These are phyloP conservation scores for Crithidia bombi DNA, from an alignment of 208 protist species.

Conservation along the genomic window DNA sequence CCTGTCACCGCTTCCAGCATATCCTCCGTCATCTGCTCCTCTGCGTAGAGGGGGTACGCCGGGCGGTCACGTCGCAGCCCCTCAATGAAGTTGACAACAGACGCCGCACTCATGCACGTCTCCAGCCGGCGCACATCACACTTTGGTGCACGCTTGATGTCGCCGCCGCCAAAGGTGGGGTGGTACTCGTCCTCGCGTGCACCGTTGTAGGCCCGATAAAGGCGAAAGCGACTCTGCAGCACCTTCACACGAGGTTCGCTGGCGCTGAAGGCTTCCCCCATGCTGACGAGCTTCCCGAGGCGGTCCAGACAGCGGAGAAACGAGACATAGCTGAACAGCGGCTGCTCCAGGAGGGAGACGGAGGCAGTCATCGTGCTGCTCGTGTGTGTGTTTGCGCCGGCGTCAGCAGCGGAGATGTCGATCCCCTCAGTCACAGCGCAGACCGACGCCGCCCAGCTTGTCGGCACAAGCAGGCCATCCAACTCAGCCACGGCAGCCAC, in stretches of 20 bases:
- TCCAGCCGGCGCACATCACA: constrained; percentile 62
- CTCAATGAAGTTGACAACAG: constrained; percentile 56
- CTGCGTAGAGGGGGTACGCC: constrained; percentile 28
- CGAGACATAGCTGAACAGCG: constrained; percentile 50
- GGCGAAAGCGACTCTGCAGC: constrained; percentile 66
- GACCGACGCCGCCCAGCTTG: neutral
- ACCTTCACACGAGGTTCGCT: constrained; percentile 78
- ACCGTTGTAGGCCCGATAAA: constrained; percentile 80
- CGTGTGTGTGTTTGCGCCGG: neutral
- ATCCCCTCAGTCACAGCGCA: neutral
- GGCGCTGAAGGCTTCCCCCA: constrained; percentile 65
- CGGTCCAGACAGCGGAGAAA: constrained; percentile 49
- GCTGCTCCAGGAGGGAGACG: neutral
- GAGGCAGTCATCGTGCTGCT: neutral
- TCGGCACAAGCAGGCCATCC: constrained; percentile 29
- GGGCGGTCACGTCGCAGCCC: constrained; percentile 21
- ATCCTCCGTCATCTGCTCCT: constrained; percentile 12
- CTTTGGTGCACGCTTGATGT: constrained; percentile 51
- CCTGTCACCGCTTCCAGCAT: neutral
- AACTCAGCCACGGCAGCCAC: constrained; percentile 10
- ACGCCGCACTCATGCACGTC: constrained; percentile 55
- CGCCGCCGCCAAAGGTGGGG: constrained; percentile 46
- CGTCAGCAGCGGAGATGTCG: neutral
- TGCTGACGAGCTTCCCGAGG: constrained; percentile 44
- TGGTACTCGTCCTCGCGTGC: constrained; percentile 68